Conservation (phyloP, 2,329 filamentous ascomycete genomes). For the Aspergillus carbonarius region DNA sequence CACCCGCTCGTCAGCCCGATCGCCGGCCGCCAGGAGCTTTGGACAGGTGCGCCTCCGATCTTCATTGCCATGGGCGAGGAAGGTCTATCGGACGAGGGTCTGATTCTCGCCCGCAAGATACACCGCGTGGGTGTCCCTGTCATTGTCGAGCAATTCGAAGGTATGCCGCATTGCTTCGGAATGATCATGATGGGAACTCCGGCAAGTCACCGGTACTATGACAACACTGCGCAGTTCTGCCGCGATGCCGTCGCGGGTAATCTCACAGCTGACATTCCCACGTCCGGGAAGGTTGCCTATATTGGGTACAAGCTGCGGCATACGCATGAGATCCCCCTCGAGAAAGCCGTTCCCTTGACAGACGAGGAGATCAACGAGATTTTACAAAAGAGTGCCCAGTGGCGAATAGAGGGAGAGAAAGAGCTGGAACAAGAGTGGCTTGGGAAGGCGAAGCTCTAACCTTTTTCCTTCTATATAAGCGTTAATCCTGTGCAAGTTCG, state of each 20-base stretch:
- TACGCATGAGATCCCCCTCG: constrained; percentile 32
- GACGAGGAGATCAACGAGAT: constrained; percentile 38
- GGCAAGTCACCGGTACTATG: constrained; percentile 54
- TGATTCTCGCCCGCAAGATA: constrained; percentile 42
- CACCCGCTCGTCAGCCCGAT: constrained; percentile 46
- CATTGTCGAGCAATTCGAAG: constrained; percentile 44
- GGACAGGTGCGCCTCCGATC: constrained; percentile 43
- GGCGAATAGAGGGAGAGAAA: constrained; percentile 37
- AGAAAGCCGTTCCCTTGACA: constrained; percentile 31
- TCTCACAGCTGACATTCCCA: constrained; percentile 14
- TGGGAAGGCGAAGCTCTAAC: constrained; percentile 27
- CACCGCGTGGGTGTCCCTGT: constrained; percentile 39
- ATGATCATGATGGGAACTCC: constrained; percentile 53
- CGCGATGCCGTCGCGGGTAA: constrained; percentile 31
- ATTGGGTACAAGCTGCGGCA: constrained; percentile 30
- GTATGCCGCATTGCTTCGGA: constrained; percentile 54
- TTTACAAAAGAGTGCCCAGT: constrained; percentile 29
- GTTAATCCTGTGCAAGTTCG: not conserved
- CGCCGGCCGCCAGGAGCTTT: constrained; percentile 34
- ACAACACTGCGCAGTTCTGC: constrained; percentile 57
- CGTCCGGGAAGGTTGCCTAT: constrained; percentile 32
- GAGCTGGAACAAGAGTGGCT: constrained; percentile 32
- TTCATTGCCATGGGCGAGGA: constrained; percentile 46
- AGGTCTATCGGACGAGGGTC: constrained; percentile 41
- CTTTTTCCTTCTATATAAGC: not conserved